Base-by-base conservation (phyloP, 805 yeast species). In the Ogataea minuta region DNA sequence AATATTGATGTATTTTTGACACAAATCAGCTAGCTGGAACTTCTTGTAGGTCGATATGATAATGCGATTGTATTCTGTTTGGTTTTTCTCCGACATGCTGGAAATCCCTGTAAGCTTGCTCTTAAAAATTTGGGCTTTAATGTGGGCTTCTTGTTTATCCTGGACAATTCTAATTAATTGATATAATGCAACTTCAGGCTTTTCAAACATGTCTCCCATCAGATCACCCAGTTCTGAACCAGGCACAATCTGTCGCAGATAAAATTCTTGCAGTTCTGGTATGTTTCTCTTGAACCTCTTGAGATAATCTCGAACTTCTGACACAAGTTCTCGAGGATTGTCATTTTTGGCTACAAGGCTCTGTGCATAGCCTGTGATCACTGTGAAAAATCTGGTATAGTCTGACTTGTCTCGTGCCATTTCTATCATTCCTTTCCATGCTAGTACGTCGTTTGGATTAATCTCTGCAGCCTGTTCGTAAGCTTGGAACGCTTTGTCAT, bases 351-450 rank as follows among this genome's bases (percentile, higher is more conserved):
- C 62, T 1, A 66, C 36, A 32, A 75, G 57, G 1, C 70, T 49
- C 19, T 67, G 61, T 16, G 77, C 64, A 44, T 73, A 71, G 4
- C 65, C 61, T 2, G 74, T 68, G 39, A 76, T 54, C 5, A 74
- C 66, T 0, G 59, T 50, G 51, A 83, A 81, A 57, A 74, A 80
- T 2, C 60, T 40, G 4, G 57, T 52, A 46, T 63, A 66, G 38
- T 76, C 71, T 3, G 66, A 56, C 7, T 51, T 48, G 9, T 60
- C 51, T 39, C 63, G 62, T 9, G 63, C 67, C 0, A 77, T 59
- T 33, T 76, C 72, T 43, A 79, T 62, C 43, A 81, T 68, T 1
- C 98, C 98, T 53, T 85, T 87, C 95, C 93, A 90, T 0, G 89
- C 95, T 17, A 75, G 58, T 2, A 78, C 47, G 35, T 81, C 76